A percentile compares a stretch with the other conserved stretches of the same genome.
Evolutionary conservation across 306 rosid genomes (phyloP).

Genomic region (Begonia loranthoides): DNA sequence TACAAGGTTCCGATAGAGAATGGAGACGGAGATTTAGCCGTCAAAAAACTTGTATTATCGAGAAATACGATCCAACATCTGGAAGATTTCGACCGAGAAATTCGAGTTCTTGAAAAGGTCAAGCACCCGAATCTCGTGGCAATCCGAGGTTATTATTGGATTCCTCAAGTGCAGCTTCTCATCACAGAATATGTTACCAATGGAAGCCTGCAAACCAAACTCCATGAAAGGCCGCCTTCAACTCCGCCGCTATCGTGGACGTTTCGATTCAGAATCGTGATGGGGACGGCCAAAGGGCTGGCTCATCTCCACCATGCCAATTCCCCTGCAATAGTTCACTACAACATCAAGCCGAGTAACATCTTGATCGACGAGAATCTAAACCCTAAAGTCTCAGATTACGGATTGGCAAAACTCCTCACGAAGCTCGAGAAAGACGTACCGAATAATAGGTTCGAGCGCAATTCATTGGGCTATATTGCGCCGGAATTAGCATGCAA

Average conservation of each 20-base stretch:
- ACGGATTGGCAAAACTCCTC: conserved; percentile 55
- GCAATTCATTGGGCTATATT: conserved; percentile 53
- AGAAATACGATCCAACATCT: conserved; percentile 34
- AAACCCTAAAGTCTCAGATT: conserved; percentile 61
- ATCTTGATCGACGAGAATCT: conserved; percentile 48
- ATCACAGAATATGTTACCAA: conserved; percentile 55
- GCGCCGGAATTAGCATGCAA: conserved; percentile 84
- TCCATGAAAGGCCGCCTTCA: conserved; percentile 53
- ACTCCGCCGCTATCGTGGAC: conserved; percentile 56
- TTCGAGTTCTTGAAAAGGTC: conserved; percentile 54
- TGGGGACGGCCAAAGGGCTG: conserved; percentile 68
- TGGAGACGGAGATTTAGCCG: conserved; percentile 38
- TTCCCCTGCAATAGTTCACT: conserved; percentile 59
- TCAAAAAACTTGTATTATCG: conserved; percentile 53
- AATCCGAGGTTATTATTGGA: conserved; percentile 72
- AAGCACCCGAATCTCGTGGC: conserved; percentile 52
- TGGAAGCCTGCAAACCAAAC: conserved; percentile 54
- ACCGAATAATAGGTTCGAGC: conserved; percentile 53
- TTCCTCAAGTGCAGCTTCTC: conserved; percentile 54
- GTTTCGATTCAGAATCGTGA: conserved; percentile 50
- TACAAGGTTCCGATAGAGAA: conserved; percentile 52
- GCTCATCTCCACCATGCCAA: conserved; percentile 62
- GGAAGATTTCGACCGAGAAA: conserved; percentile 70
- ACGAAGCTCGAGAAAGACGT: conserved; percentile 52
- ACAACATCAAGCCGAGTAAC: conserved; percentile 76